A percentile compares a stretch with the other conserved stretches of the same genome.
Evolutionary conservation across 768 basidiomycete species (phyloP).

Genomic region (Paxillus ammoniavirescens): DNA sequence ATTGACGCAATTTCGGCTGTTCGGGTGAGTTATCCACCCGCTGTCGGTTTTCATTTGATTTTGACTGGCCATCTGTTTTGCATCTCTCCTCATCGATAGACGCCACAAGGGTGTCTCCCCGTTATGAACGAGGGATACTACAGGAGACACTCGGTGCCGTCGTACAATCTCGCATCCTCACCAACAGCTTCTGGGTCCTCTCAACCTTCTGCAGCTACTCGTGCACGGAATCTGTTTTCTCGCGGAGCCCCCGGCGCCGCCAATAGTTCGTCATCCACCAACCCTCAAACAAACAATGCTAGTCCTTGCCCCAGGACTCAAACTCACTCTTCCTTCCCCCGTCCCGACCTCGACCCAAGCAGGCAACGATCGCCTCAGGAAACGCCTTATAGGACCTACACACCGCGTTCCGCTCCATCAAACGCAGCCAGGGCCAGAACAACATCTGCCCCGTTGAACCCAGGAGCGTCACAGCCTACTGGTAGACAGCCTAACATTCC

Average conservation of each 20-base stretch:
- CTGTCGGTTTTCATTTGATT: neutral
- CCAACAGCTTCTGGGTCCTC: slow-evolving; percentile 4
- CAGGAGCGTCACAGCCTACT: slow-evolving; percentile 7
- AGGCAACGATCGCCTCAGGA: slow-evolving; percentile 26
- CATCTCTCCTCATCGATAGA: slow-evolving; percentile 34
- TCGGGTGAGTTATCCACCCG: slow-evolving; percentile 40
- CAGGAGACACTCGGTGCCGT: slow-evolving; percentile 29
- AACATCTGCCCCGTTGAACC: slow-evolving; percentile 19
- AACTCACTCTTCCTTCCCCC: slow-evolving; percentile 43
- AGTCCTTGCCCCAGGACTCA: slow-evolving; percentile 18
- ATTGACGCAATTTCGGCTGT: slow-evolving; percentile 58
- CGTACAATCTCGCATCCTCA: slow-evolving; percentile 1
- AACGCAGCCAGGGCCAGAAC: slow-evolving; percentile 18
- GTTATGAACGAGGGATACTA: slow-evolving; percentile 55
- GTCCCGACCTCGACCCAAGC: slow-evolving; percentile 63
- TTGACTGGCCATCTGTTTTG: neutral
- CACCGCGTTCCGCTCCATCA: slow-evolving; percentile 16
- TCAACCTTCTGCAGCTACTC: slow-evolving; percentile 11
- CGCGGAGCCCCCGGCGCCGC: slow-evolving; percentile 10
- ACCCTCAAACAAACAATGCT: neutral
- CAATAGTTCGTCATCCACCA: neutral
- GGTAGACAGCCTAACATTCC: slow-evolving; percentile 1
- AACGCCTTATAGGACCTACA: slow-evolving; percentile 1
- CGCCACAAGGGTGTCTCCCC: slow-evolving; percentile 59
- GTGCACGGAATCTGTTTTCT: slow-evolving; percentile 9